Evolutionary conservation across 2,329 filamentous ascomycete species (phyloP), one percentile per base, ranked within the genome.

Genomic region (Alternaria viburni): DNA sequence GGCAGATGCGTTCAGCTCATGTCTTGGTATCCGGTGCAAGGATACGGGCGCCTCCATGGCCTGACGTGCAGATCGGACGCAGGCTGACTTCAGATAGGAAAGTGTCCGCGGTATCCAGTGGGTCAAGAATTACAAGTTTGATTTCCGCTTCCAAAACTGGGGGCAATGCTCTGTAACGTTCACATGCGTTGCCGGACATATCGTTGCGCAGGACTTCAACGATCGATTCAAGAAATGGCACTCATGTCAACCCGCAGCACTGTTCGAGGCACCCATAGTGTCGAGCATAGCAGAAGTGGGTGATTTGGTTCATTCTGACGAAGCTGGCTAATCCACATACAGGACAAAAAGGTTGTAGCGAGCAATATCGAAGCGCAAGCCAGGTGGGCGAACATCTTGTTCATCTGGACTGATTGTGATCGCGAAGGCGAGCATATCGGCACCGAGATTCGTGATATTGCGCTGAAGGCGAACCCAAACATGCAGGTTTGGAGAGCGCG

Each of bases 371-470:
- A 90, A 70, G 83, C 86, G 1, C 90, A 97, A 79, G 95, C 96
- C 17, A 86, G 86, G 64, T 86, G 87, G 76, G 86, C 89, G n/a
- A 87, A 86, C 59, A 88, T 90, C 12, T 85, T 99, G 30, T 95
- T 96, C 79, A 97, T 99, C 72, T 99, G 96, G 96, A 99, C 96
- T 1, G 96, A 99, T 85, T 98, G 96, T 80, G 96, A 99, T 84
- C 89, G 94, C 59, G 96, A 99, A 84, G 96, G 96, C 36, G 96
- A 99, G 79, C 92, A 98, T 76, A 99, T 99, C 70, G 96, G 96
- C 7, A 87, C 91, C 43, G 95, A 99, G 79, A 95, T 99, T 64
- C 90, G 93, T 47, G 87, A 91, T 56, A 90, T 95, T 62, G 96
- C 96, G 6, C 83, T 85, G 50, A 89, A 89, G 73, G 90, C 88